Evolutionary conservation across 768 basidiomycete species (phyloP), one percentile per base, ranked within the genome.

Genomic region (Pisolithus sp.): DNA sequence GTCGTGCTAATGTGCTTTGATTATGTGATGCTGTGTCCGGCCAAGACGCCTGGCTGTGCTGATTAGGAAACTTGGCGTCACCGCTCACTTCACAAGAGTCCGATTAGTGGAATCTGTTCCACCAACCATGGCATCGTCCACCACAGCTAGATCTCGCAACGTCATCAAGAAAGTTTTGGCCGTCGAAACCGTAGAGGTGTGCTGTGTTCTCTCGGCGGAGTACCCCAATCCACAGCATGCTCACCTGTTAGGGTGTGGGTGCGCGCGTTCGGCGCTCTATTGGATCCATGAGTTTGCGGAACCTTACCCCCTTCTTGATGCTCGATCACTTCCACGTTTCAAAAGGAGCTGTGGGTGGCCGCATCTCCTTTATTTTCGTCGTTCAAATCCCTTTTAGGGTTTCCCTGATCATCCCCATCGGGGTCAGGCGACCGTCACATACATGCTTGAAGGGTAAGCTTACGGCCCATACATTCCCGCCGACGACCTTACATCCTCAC

Each of bases 401-500:
- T 93, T 95, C 61, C 89, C 91, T 12, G 94, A 96, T 64, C 93
- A 95, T 64, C 92, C 93, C 3, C 93, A 94, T 66, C 78, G 92
- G 17, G 93, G 92, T 4, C 92, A 93, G 66, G 84, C 85, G 4
- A 90, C 86, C 2, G 85, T 89, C 4, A 93, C 93, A 0, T 95
- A 95, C 67, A 86, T 96, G 83, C 73, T 93, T 0, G 76, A 89
- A 71, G 93, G 90, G 80, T 84, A 62, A 30, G 70, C 40, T 15
- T 7, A 4, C 7, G 24, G 23, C 6, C 18, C 15, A 3, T 20
- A 17, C 40, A n/a, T 49, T 43, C 28, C 24, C 0, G 8, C 38
- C 42, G 23, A 55, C 41, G 37, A 38, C 40, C 48, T 49, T 26
- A 26, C 26, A 26, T 7, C 47, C 28, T 31, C n/a, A 43, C 41